Evolutionary conservation across 768 basidiomycete genomes (phyloP).

Genomic region (Rhizopogon rudus): DNA sequence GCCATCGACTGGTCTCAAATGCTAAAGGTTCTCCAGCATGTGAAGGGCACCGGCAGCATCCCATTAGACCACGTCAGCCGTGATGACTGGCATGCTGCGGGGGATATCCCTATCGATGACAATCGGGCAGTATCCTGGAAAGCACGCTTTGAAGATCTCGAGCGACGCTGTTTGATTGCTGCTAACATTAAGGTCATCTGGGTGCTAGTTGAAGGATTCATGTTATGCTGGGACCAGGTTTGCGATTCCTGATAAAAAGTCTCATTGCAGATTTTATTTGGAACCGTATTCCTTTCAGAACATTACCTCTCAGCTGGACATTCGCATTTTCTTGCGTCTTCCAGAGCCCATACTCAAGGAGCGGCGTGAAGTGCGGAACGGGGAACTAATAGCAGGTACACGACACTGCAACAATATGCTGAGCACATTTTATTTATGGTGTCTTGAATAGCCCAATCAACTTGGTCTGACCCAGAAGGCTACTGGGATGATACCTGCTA

Average conservation of each 20-base stretch:
- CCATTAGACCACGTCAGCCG: constrained; percentile 67
- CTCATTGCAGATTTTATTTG: neutral
- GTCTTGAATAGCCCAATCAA: constrained; percentile 62
- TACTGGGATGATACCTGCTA: constrained; percentile 95
- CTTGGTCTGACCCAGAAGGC: constrained; percentile 83
- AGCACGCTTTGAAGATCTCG: constrained; percentile 43
- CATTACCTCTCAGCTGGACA: constrained; percentile 67
- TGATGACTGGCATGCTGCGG: constrained; percentile 75
- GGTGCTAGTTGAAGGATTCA: constrained; percentile 90
- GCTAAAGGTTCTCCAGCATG: constrained; percentile 50
- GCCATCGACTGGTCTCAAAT: constrained; percentile 88
- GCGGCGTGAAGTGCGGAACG: constrained; percentile 72
- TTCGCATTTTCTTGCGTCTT: constrained; percentile 80
- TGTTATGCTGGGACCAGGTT: constrained; percentile 87
- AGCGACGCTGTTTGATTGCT: constrained; percentile 33
- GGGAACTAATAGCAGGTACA: constrained; percentile 70
- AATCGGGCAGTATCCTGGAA: constrained; percentile 45
- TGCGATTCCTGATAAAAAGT: neutral
- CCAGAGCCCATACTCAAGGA: constrained; percentile 69
- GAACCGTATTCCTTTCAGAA: constrained; percentile 35
- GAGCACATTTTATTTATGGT: constrained; percentile 4
- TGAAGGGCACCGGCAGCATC: constrained; percentile 66
- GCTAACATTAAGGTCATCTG: constrained; percentile 56
- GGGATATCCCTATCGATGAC: constrained; percentile 54
- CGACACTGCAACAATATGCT: constrained; percentile 6